Conservation (phyloP, 805 yeast species). For the Spencermartinsiella europaea region DNA sequence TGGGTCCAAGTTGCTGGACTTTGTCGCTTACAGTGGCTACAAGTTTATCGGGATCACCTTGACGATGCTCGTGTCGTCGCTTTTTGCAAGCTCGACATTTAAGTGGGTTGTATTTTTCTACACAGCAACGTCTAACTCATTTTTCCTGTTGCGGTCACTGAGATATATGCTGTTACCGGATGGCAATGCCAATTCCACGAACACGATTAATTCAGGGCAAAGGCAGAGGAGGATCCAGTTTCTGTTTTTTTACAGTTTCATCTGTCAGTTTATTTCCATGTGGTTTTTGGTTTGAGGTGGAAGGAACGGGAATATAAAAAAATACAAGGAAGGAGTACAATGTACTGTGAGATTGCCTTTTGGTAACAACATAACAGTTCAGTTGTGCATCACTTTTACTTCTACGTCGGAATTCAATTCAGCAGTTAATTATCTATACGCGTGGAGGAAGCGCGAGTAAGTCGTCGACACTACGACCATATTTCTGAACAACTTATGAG, state of each 20-base stretch:
- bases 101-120: conserved; percentile 49
- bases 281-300: conserved; percentile 55
- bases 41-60: conserved; percentile 69
- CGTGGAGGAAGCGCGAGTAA: too few relatives aligned
- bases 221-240: conserved; percentile 82
- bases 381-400: too few relatives aligned
- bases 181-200: conserved; percentile 41
- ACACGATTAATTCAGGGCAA: conserved; percentile 53
- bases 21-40: conserved; percentile 87
- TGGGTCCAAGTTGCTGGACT: conserved; percentile 69
- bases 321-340: too few relatives aligned
- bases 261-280: conserved; percentile 70
- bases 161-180: conserved; percentile 64
- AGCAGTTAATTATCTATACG: too few relatives aligned
- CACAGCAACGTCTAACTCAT: conserved; percentile 51
- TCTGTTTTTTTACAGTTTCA: conserved; percentile 75
- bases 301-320: too few relatives aligned
- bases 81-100: conserved; percentile 32
- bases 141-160: conserved; percentile 47
- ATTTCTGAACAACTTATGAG: too few relatives aligned
- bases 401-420: too few relatives aligned
- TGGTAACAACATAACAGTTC: too few relatives aligned
- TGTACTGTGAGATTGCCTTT: too few relatives aligned
- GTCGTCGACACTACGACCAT: too few relatives aligned
- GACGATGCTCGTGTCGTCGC: conserved; percentile 31